These are phyloP conservation scores for Colletotrichum musicola DNA, from an alignment of 2,329 filamentous ascomycete species.

Conservation along the genomic window DNA sequence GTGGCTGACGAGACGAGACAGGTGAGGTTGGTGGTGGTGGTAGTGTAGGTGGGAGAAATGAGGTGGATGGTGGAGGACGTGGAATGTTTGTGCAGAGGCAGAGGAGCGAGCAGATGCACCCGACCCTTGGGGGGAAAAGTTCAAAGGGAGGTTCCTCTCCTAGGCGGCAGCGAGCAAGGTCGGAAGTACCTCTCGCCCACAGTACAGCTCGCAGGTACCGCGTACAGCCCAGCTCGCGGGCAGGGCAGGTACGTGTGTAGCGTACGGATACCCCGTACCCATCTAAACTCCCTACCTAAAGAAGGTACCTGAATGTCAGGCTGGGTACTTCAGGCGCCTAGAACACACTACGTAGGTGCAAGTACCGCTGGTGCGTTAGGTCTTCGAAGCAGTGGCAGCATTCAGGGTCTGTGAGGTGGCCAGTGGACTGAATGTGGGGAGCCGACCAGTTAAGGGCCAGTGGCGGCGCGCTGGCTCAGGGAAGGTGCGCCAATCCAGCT, in stretches of 20 bases:
- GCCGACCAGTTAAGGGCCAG: not conserved
- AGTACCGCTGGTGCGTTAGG: too few relatives aligned
- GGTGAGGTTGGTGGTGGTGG: slow-evolving; percentile 42
- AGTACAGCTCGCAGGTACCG: not conserved
- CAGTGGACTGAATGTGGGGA: too few relatives aligned
- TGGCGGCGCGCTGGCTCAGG: too few relatives aligned
- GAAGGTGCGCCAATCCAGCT: too few relatives aligned
- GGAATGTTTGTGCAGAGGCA: slow-evolving; percentile 40
- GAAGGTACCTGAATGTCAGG: too few relatives aligned
- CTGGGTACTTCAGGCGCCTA: too few relatives aligned
- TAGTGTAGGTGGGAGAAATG: slow-evolving; percentile 38
- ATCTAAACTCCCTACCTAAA: too few relatives aligned
- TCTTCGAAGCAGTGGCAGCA: too few relatives aligned
- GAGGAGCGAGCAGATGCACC: slow-evolving; percentile 26
- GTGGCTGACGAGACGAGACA: slow-evolving; percentile 40
- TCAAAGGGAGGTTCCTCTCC: slow-evolving; percentile 37
- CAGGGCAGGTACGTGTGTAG: too few relatives aligned
- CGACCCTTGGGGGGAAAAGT: slow-evolving; percentile 33
- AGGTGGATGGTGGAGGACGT: slow-evolving; percentile 42
- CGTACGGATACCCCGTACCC: too few relatives aligned
- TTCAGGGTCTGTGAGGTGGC: too few relatives aligned
- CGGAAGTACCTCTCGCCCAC: not conserved
- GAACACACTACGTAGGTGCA: not conserved
- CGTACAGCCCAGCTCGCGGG: too few relatives aligned
- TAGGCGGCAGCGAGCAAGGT: slow-evolving; percentile 8